Base-by-base conservation (phyloP, 2,329 filamentous ascomycete genomes). In the Tolypocladium amazonense region DNA sequence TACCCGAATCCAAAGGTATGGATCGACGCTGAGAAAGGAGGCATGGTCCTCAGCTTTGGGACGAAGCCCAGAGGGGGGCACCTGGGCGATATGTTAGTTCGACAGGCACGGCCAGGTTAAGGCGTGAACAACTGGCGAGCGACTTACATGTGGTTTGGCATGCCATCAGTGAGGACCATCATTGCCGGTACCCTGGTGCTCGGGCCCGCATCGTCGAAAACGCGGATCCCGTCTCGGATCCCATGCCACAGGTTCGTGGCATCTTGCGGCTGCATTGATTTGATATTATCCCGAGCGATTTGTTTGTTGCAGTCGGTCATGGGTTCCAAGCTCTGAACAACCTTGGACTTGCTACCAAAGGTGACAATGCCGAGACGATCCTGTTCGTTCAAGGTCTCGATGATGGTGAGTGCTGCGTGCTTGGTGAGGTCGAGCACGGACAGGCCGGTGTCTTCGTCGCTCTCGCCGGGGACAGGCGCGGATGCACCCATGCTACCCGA, bases 161-260 rank as follows among this genome's bases (percentile, higher is more conserved):
- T 64, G 2, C 81, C 82, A 58, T 84, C 82, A 0, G 81, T 84
- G 35, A 84, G 65, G 15, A 84, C 72, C 75, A 84, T 77, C 14
- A 84, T 66, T 0, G 80, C 78, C 0, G 79, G 79, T 0, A 81
- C 78, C 2, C 76, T 73, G 0, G 69, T 69, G 14, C 69, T 70
- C 2, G 62, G 45, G 2, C 64, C 59, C 0, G 59, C 61, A 2
- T 72, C 65, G 0, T 72, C 65, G 60, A 86, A 82, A 0, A 83
- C 67, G 39, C 73, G 69, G 45, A 85, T 70, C 0, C 80, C 81
- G n/a, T 77, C 68, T 1, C 72, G 65, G 33, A 87, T 75, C 2
- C 83, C 84, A 8, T 79, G 73, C 83, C 83, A 87, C 1, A 87
- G 69, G 62, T 86, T 85, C 0, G 83, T 86, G 3, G 68, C 65